Conservation (phyloP, 768 basidiomycete genomes). For the Candolleomyces aberdarensis region DNA sequence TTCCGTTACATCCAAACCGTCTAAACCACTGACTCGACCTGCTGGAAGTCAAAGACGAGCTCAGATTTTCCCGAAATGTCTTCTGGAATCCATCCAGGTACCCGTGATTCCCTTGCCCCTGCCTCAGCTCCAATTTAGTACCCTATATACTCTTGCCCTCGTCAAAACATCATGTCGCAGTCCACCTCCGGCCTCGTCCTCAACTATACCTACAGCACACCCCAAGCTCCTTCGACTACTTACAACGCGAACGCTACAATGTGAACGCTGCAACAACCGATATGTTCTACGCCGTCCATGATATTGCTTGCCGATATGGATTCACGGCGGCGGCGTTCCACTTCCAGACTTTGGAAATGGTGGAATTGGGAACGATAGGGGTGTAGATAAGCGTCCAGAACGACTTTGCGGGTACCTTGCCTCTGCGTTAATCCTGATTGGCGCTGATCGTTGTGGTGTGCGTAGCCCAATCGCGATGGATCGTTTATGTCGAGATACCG, state of each 20-base stretch:
- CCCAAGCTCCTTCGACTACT: slow-evolving; percentile 28
- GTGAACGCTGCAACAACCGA: slow-evolving; percentile 45
- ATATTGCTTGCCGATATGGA: slow-evolving; percentile 34
- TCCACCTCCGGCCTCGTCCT: slow-evolving; percentile 34
- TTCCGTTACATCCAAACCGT: too few relatives aligned
- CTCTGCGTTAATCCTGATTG: not conserved
- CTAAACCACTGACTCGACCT: too few relatives aligned
- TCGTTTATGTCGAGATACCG: slow-evolving; percentile 51
- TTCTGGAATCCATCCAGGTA: too few relatives aligned
- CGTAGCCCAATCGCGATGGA: slow-evolving; percentile 34
- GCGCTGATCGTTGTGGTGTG: not conserved
- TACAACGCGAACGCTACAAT: too few relatives aligned
- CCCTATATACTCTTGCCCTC: too few relatives aligned
- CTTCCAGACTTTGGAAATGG: slow-evolving; percentile 53
- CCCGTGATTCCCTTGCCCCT: too few relatives aligned
- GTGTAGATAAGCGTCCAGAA: slow-evolving; percentile 52
- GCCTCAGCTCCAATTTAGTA: too few relatives aligned
- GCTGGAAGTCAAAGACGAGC: too few relatives aligned
- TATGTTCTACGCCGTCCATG: slow-evolving; percentile 54
- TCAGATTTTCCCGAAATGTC: too few relatives aligned
- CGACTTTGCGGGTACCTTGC: slow-evolving; percentile 18
- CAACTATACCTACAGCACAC: slow-evolving; percentile 29
- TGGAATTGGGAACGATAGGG: slow-evolving; percentile 47
- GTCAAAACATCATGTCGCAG: slow-evolving; percentile 25
- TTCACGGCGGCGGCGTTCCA: slow-evolving; percentile 48